A percentile compares a stretch with the other conserved stretches of the same genome.
Conservation (phyloP, 192 early-diverging fungal genomes). For the Rhizophagus sp. region DNA sequence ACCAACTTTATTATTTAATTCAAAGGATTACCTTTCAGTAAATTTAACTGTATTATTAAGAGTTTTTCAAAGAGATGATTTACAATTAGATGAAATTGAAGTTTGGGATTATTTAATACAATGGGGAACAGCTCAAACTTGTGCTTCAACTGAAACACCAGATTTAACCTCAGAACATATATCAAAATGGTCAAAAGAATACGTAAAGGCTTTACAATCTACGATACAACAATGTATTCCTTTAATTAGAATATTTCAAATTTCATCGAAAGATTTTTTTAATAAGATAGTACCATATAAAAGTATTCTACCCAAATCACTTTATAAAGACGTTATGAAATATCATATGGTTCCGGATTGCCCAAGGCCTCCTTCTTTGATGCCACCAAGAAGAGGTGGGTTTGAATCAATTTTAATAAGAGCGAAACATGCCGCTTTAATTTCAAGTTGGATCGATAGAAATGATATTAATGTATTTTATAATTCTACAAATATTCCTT, state of each 20-base stretch:
- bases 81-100: conserved; percentile 19
- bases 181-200: neutral
- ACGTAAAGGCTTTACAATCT: neutral
- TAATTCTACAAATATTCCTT: conserved; percentile 15
- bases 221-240: conserved; percentile 16
- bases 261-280: conserved; percentile 25
- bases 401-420: conserved; percentile 16
- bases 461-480: conserved; percentile 3
- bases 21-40: conserved; percentile 3
- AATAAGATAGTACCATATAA: conserved; percentile 10
- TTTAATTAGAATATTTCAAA: conserved; percentile 23
- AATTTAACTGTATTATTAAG: conserved; percentile 7
- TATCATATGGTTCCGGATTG: conserved; percentile 15
- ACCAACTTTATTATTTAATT: conserved; percentile 4
- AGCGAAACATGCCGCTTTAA: conserved; percentile 1
- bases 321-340: conserved; percentile 15
- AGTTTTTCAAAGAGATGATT: conserved; percentile 20
- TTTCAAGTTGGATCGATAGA: conserved; percentile 15
- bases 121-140: conserved; percentile 16
- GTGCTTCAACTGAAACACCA: neutral
- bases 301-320: neutral
- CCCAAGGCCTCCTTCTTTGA: neutral
- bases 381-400: conserved; percentile 2
- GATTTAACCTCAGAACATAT: neutral
- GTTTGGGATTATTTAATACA: conserved; percentile 23